Conservation (phyloP, 2,329 filamentous ascomycete species). For the Neonectria sp. region DNA sequence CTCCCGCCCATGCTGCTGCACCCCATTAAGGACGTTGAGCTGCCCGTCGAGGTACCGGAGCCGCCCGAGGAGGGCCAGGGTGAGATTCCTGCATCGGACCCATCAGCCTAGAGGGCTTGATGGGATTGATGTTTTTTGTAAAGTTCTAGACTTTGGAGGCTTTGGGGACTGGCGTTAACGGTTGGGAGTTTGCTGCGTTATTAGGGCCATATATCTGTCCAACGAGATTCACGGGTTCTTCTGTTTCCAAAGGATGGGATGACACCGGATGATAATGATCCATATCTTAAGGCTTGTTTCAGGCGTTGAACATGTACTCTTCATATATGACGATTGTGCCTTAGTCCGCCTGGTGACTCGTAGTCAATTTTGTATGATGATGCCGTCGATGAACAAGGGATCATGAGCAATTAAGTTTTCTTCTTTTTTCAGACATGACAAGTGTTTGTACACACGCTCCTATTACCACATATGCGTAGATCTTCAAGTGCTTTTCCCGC, state of each 20-base stretch:
- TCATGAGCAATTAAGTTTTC: constrained; percentile 15
- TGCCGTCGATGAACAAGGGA: not conserved
- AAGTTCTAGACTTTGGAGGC: constrained; percentile 14
- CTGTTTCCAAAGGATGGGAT: constrained; percentile 36
- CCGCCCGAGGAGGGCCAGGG: constrained; percentile 59
- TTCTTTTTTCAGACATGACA: constrained; percentile 31
- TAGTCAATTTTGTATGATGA: not conserved
- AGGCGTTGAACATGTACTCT: constrained; percentile 12
- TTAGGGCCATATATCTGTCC: constrained; percentile 19
- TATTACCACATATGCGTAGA: constrained; percentile 41
- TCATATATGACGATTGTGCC: not conserved
- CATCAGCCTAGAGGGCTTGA: constrained; percentile 50
- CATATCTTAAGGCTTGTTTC: constrained; percentile 25
- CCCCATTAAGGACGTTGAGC: constrained; percentile 84
- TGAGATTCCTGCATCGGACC: constrained; percentile 60
- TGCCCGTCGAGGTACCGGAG: constrained; percentile 73
- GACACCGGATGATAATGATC: constrained; percentile 43
- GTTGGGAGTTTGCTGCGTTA: constrained; percentile 29
- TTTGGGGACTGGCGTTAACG: constrained; percentile 30
- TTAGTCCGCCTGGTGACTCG: not conserved
- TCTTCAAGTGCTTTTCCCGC: constrained; percentile 32
- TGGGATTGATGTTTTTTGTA: constrained; percentile 26
- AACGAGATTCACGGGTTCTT: constrained; percentile 36
- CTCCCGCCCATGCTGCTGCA: constrained; percentile 91
- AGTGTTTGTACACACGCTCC: constrained; percentile 41